These are phyloP conservation scores for Yarrowia sp. DNA, from an alignment of 805 yeast genomes.

Conservation along the genomic window DNA sequence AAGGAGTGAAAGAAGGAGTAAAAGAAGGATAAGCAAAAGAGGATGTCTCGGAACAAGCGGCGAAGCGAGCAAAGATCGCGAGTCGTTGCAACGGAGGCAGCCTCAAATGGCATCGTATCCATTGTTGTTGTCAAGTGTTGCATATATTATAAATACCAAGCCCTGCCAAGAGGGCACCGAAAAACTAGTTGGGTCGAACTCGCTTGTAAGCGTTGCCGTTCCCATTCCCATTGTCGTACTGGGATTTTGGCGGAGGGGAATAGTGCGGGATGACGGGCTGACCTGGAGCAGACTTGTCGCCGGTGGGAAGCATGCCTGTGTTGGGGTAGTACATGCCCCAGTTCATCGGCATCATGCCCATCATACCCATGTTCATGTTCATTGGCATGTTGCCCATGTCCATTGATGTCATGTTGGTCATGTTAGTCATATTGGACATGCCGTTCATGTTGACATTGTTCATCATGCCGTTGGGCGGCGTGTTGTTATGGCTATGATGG, in stretches of 20 bases:
- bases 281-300: neutral
- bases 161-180: neutral
- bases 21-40: too few relatives aligned
- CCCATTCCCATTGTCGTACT: neutral
- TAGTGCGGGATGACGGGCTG: neutral
- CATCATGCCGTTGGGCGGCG: neutral
- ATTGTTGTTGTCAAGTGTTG: neutral
- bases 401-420: conserved; percentile 11
- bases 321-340: conserved; percentile 18
- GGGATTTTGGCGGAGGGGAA: neutral
- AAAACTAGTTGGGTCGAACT: neutral
- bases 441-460: neutral
- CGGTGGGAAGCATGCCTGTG: neutral
- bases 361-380: conserved; percentile 24
- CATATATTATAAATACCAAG: neutral
- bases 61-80: too few relatives aligned
- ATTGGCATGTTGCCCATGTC: conserved; percentile 27
- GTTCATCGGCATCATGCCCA: conserved; percentile 23
- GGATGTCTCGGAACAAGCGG: too few relatives aligned
- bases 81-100: too few relatives aligned
- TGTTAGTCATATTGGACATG: conserved; percentile 2
- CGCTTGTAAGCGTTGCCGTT: neutral
- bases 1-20: too few relatives aligned
- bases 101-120: too few relatives aligned
- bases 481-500: neutral